Evolutionary conservation across 306 rosid genomes (phyloP).

Genomic region (Crotalaria pallida): DNA sequence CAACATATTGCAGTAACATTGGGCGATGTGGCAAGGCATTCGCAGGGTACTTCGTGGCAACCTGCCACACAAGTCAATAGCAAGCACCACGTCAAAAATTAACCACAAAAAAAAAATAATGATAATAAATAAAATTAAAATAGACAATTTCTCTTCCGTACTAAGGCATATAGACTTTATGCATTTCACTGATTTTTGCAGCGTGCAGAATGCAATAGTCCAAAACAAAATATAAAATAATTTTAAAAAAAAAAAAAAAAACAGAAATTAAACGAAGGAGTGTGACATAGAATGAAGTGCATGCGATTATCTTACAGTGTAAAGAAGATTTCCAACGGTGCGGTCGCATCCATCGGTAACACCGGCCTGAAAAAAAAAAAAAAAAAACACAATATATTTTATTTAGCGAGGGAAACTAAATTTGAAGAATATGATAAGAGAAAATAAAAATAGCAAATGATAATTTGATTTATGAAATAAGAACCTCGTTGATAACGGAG

Average conservation of each 20-base stretch:
- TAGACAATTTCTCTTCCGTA: neutral
- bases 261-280: neutral
- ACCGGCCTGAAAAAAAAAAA: slow-evolving; percentile 47
- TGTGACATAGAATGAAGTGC: neutral
- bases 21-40: slow-evolving; percentile 88
- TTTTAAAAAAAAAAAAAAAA: neutral
- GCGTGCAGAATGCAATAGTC: neutral
- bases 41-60: slow-evolving; percentile 80
- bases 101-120: neutral
- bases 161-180: no score
- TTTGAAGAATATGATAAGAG: neutral
- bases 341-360: slow-evolving; percentile 70
- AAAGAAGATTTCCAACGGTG: slow-evolving; percentile 75
- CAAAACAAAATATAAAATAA: no score
- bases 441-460: neutral
- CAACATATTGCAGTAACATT: slow-evolving; percentile 48
- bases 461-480: neutral
- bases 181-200: neutral
- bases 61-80: slow-evolving; percentile 44
- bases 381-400: neutral
- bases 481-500: slow-evolving; percentile 79
- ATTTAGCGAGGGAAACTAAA: neutral
- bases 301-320: slow-evolving; percentile 47
- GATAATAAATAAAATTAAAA: neutral
- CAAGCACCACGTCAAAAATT: neutral